A percentile compares a stretch with the other conserved stretches of the same genome.
These are phyloP conservation scores for Scheffersomyces parashehatae DNA, from an alignment of 1,139 yeast species.

Conservation along the genomic window DNA sequence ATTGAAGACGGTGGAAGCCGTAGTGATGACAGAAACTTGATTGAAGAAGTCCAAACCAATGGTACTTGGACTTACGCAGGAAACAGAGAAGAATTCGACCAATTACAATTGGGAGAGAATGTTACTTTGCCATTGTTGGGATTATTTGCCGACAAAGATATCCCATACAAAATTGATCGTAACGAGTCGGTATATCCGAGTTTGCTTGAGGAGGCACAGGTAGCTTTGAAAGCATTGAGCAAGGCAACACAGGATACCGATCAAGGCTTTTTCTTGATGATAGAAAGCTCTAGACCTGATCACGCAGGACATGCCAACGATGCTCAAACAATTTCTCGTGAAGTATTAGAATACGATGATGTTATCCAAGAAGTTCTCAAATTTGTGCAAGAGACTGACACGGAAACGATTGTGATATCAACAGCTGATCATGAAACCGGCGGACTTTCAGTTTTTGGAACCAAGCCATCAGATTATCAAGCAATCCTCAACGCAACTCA, in stretches of 20 bases:
- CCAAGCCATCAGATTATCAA: conserved; percentile 44
- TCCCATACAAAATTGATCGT: conserved; percentile 82
- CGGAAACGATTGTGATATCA: conserved; percentile 71
- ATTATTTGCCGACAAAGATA: conserved; percentile 66
- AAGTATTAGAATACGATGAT: conserved; percentile 73
- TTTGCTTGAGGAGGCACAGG: conserved; percentile 67
- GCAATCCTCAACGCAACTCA: conserved; percentile 64
- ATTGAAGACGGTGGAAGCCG: conserved; percentile 59
- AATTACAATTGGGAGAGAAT: conserved; percentile 52
- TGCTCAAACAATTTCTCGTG: conserved; percentile 83
- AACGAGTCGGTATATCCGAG: conserved; percentile 61
- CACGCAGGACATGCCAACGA: conserved; percentile 92
- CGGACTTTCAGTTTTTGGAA: conserved; percentile 80
- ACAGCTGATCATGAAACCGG: conserved; percentile 95
- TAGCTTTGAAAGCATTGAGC: conserved; percentile 66
- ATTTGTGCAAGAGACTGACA: conserved; percentile 61
- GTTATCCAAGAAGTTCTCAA: conserved; percentile 71
- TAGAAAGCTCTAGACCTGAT: conserved; percentile 89
- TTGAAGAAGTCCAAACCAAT: conserved; percentile 53
- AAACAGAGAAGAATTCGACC: conserved; percentile 56
- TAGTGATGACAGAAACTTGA: conserved; percentile 60
- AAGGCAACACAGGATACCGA: conserved; percentile 68
- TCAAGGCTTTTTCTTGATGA: conserved; percentile 74
- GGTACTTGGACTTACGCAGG: conserved; percentile 70
- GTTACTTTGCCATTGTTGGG: conserved; percentile 72